Conservation (phyloP, 2,329 filamentous ascomycete species). For the Exutisphaerella laricina region DNA sequence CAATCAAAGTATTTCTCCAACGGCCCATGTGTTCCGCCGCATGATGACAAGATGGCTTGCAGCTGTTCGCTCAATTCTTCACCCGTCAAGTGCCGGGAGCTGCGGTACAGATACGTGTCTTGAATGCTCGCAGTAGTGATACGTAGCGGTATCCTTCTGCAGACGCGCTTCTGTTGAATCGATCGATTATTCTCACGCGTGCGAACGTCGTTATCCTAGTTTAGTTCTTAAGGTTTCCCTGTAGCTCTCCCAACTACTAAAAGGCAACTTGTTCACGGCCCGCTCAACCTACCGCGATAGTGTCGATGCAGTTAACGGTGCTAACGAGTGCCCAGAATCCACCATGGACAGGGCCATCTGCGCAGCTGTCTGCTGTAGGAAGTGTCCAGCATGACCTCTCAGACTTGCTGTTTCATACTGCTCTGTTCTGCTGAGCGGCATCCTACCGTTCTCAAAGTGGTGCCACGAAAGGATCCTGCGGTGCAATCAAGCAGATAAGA, state of each 20-base stretch:
- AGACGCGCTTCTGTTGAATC: constrained; percentile 6
- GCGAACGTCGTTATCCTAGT: constrained; percentile 3
- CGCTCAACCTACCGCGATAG: constrained; percentile 18
- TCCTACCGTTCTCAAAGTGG: not conserved
- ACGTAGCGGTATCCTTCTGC: too few relatives aligned
- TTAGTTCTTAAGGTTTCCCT: constrained; percentile 8
- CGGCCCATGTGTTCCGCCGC: constrained; percentile 1
- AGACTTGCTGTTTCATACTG: constrained; percentile 5
- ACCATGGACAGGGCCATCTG: constrained; percentile 4
- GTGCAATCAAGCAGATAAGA: constrained; percentile 2
- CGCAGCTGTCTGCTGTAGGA: constrained; percentile 2
- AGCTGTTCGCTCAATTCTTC: constrained; percentile 1
- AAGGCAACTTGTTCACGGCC: constrained; percentile 19
- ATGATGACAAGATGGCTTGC: constrained; percentile 8
- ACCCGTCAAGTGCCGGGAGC: not conserved
- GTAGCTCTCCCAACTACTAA: constrained; percentile 19
- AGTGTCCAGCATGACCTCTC: constrained; percentile 3
- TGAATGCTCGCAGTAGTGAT: too few relatives aligned
- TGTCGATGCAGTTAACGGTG: constrained; percentile 10
- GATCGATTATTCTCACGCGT: constrained; percentile 10
- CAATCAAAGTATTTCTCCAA: constrained; percentile 4
- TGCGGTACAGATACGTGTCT: not conserved
- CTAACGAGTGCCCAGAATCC: constrained; percentile 7
- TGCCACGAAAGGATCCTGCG: not conserved
- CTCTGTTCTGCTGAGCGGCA: not conserved